Base-by-base conservation (phyloP, 768 basidiomycete species). In the Termitomyces sp. region DNA sequence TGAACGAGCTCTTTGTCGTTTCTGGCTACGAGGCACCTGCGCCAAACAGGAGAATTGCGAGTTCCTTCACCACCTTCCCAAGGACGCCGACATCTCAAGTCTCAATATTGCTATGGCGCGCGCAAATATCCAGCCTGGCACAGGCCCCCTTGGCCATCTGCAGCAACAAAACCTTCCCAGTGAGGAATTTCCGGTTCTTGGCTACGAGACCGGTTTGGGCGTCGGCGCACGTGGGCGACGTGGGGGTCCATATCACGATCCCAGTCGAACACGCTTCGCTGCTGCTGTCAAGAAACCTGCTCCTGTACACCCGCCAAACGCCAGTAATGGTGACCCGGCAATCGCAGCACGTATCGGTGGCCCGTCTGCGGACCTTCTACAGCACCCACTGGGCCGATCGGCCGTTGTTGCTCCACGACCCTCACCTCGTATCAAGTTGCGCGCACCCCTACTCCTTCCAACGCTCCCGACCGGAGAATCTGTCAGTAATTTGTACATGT, bases 21-120 rank as follows among this genome's bases (percentile, higher is more conserved):
- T 99, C 77, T 99, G 97, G 97, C 81, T 99, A 32, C 84, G 95
- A 52, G 96, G 96, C 5, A 94, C 94, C 46, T 99, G 97, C 67
- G 92, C 95, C 32, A 99, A 99, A 71, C 91, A 94, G 55, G 94
- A 96, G 57, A 84, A 82, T 62, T 98, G 95, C 83, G 97, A 98
- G 73, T 98, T 98, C 73, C 73, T 97, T 67, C 95, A 97, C 68
- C 90, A 92, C 68, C 76, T 95, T 5, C 93, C 92, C 6, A 86
- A 90, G 63, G 88, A 94, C 62, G 86, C 90, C 41, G 94, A 97
- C 67, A 80, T 93, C 38, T 70, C 84, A 44, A 79, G 82, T 57
- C 76, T 94, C 55, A 85, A 83, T 59, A 77, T 80, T 38, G 86
- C 85, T 26, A 82, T 93, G 72, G 76, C 83, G 6, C 81, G 84